These are phyloP conservation scores for Metarhizium robertsii DNA, from an alignment of 2,329 filamentous ascomycete genomes.

Conservation along the genomic window DNA sequence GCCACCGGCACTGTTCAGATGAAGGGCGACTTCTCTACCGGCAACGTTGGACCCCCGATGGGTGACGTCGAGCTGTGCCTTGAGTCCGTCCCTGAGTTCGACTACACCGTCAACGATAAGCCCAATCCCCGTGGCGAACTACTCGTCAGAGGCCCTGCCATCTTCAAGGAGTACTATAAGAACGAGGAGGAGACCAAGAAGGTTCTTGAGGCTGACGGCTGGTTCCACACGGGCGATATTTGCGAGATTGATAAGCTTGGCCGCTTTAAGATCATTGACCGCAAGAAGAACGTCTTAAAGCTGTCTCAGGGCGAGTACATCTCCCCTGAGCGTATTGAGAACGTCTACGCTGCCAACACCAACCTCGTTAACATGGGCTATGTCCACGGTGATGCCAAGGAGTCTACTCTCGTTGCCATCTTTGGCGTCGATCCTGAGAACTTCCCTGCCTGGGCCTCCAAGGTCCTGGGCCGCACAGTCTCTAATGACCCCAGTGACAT, in stretches of 20 bases:
- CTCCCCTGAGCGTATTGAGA: slow-evolving; percentile 93
- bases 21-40: slow-evolving; percentile 59
- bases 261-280: slow-evolving; percentile 87
- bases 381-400: slow-evolving; percentile 80
- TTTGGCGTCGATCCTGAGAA: slow-evolving; percentile 79
- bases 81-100: slow-evolving; percentile 84
- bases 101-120: slow-evolving; percentile 81
- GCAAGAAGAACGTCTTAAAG: slow-evolving; percentile 99
- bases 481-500: slow-evolving; percentile 57
- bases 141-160: slow-evolving; percentile 66
- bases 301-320: slow-evolving; percentile 97
- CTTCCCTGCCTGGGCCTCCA: slow-evolving; percentile 74
- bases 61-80: slow-evolving; percentile 67
- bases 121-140: slow-evolving; percentile 87
- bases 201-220: slow-evolving; percentile 75
- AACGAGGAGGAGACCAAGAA: slow-evolving; percentile 82
- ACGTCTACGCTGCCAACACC: slow-evolving; percentile 77
- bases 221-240: slow-evolving; percentile 96
- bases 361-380: slow-evolving; percentile 72
- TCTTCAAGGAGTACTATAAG: slow-evolving; percentile 85
- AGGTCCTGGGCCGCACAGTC: slow-evolving; percentile 62
- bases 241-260: slow-evolving; percentile 75
- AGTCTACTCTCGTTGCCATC: slow-evolving; percentile 74
- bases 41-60: slow-evolving; percentile 71
- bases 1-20: slow-evolving; percentile 65